phyloP scores from a whole-genome alignment of 495 filamentous ascomycete species.

The Chaetomium cochliodes region DNA sequence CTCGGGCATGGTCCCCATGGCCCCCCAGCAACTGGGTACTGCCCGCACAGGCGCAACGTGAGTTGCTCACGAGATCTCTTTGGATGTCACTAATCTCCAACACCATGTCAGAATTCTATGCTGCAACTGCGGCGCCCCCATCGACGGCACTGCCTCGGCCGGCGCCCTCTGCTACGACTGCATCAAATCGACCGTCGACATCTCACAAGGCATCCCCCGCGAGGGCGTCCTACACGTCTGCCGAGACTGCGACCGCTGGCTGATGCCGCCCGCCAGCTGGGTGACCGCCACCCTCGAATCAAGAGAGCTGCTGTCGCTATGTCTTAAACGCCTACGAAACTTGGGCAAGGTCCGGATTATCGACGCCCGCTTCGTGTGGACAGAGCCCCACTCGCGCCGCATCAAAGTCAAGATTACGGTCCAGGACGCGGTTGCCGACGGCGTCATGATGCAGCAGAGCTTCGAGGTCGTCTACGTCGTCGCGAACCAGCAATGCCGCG shows the following conservation, averaged over 20 bases:
- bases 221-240: slow-evolving; percentile 82
- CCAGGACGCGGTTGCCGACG: slow-evolving; percentile 65
- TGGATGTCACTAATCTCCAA: slow-evolving; percentile 11
- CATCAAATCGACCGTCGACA: slow-evolving; percentile 87
- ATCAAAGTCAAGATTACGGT: slow-evolving; percentile 92
- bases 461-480: slow-evolving; percentile 94
- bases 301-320: slow-evolving; percentile 84
- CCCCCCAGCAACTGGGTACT: slow-evolving; percentile 38
- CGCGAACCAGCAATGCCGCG: slow-evolving; percentile 82
- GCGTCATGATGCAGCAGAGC: slow-evolving; percentile 86
- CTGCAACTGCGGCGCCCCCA: slow-evolving; percentile 91
- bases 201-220: slow-evolving; percentile 85
- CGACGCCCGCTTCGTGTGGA: slow-evolving; percentile 97
- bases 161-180: slow-evolving; percentile 93
- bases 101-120: slow-evolving; percentile 70
- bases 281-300: slow-evolving; percentile 78
- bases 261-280: slow-evolving; percentile 84
- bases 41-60: slow-evolving; percentile 58
- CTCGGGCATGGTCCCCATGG: slow-evolving; percentile 53
- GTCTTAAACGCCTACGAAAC: slow-evolving; percentile 76
- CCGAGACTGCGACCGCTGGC: slow-evolving; percentile 89
- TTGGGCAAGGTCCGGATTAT: slow-evolving; percentile 85
- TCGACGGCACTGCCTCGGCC: slow-evolving; percentile 81
- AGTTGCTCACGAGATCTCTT: slow-evolving; percentile 21
- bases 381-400: slow-evolving; percentile 88